These are phyloP conservation scores for Gardenia jasminoides DNA, from an alignment of 257 asterid species.

Conservation along the genomic window DNA sequence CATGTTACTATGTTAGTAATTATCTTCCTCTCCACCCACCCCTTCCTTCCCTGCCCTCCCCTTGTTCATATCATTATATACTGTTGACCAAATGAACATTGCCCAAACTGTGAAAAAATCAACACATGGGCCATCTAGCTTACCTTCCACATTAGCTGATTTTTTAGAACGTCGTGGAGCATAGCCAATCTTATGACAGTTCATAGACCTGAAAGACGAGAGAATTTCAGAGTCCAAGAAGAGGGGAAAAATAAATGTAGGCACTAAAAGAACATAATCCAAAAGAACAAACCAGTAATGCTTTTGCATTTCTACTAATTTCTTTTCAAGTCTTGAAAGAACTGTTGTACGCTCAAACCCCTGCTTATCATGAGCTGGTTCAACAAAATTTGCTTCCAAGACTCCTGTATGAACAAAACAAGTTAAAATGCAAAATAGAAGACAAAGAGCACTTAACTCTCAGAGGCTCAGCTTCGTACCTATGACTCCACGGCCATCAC, in stretches of 20 bases:
- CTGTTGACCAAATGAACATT: background rate
- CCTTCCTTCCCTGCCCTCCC: background rate
- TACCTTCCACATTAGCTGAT: constrained; percentile 44
- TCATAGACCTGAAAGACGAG: constrained; percentile 52
- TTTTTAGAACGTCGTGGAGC: constrained; percentile 57
- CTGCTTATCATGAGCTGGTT: constrained; percentile 99
- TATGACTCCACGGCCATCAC: constrained; percentile 99
- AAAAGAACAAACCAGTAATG: constrained; percentile 66
- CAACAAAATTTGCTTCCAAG: constrained; percentile 95
- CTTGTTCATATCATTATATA: background rate
- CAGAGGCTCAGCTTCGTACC: constrained; percentile 43
- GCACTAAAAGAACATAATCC: constrained; percentile 14
- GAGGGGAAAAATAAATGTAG: background rate
- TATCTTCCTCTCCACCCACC: background rate
- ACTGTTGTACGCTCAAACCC: constrained; percentile 94
- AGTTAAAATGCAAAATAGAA: constrained; percentile 26
- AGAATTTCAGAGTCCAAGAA: constrained; percentile 5
- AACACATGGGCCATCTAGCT: background rate
- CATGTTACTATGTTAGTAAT: too few relatives aligned
- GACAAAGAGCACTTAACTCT: constrained; percentile 15
- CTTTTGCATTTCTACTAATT: constrained; percentile 72
- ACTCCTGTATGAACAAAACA: constrained; percentile 51
- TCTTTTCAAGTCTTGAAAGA: constrained; percentile 78
- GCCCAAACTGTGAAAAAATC: background rate
- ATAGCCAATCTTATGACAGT: constrained; percentile 89